Evolutionary conservation across 2,329 filamentous ascomycete species (phyloP), one percentile per base, ranked within the genome.

Genomic region (Helotiales sp.): DNA sequence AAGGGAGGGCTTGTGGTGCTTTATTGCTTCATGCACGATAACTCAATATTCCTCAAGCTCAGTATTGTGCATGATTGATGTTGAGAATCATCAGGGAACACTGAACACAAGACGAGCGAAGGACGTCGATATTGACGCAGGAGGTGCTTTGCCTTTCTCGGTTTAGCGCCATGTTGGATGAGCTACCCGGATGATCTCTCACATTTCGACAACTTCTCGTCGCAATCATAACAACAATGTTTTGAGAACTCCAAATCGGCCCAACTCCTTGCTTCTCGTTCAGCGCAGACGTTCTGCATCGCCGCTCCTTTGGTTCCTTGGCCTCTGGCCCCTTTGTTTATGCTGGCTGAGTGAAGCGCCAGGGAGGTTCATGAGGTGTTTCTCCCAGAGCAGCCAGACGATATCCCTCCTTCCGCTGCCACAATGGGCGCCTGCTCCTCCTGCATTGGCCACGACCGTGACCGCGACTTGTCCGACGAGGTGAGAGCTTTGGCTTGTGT

Each of bases 361-460:
- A 15, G 46, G 15, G 46, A n/a, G 19, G 46, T 48, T 29, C 17
- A 30, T 54, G 51, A 52, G 52, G 31, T 46, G 42, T 24, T 53
- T 36, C 40, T 17, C 38, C 42, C 31, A 36, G 31, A 36, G 33
- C 47, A 52, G 25, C 55, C 15, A 50, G 22, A 31, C 54, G 58
- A 56, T 40, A 22, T 50, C 51, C 44, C n/a, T 24, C 31, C 38
- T 52, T 33, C 38, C 33, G 38, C 15, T 54, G 27, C 55, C 25
- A 61, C 30, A 51, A 87, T 87, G 84, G 84, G 84, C 59, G 77
- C 77, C 71, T 87, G 84, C 72, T 76, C 80, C 60, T 86, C 84
- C 55, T 87, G 84, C 68, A 73, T 87, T 44, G 82, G 84, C 61
- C 71, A 75, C 62, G 76, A 77, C 55, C 75, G 76, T 52, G 75